Evolutionary conservation across 208 protist genomes (phyloP), one percentile per base, ranked within the genome.

Genomic region (Strigomonas culicis): DNA sequence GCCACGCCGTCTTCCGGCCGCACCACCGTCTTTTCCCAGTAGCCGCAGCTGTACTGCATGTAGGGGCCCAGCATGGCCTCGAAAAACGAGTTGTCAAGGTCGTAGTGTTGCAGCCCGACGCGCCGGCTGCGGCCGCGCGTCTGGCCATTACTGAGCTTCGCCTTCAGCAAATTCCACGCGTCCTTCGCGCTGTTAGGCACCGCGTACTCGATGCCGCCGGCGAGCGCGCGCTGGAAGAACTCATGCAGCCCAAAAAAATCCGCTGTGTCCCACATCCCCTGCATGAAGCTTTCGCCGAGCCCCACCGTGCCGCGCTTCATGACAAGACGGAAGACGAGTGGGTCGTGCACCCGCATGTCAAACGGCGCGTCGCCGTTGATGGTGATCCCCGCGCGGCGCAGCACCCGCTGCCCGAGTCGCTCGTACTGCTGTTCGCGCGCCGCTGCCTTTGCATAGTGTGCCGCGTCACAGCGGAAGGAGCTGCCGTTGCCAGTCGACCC

Each of bases 31-130:
- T 72, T 68, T 59, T 73, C 70, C 80, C 80, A 86, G 63, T 86
- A 86, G 13, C 68, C 80, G 46, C 80, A 86, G 71, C 76, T 83
- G 81, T 93, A 93, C 63, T 91, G 79, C 87, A 93, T 93, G 49
- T 53, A 57, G 8, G 51, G 51, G 8, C 84, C 87, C 28, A 93
- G 63, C 80, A 93, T 88, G 46, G 63, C 64, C 24, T 70, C 60
- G 59, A 93, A 93, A 53, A 93, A 87, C 24, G 72, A 74, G 51
- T 89, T 93, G 60, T 82, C 81, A 11, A 78, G 52, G 76, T 88
- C 81, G 66, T 93, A 93, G 75, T 88, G 80, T 47, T 85, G 72
- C 30, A 84, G 61, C n/a, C 77, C 84, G 25, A 88, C 82, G 27
- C 71, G 68, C 51, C 66, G 70, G 28, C 77, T 87, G 46, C 71